Base-by-base conservation (phyloP, 495 filamentous ascomycete genomes). In the Elasticomyces elasticus region DNA sequence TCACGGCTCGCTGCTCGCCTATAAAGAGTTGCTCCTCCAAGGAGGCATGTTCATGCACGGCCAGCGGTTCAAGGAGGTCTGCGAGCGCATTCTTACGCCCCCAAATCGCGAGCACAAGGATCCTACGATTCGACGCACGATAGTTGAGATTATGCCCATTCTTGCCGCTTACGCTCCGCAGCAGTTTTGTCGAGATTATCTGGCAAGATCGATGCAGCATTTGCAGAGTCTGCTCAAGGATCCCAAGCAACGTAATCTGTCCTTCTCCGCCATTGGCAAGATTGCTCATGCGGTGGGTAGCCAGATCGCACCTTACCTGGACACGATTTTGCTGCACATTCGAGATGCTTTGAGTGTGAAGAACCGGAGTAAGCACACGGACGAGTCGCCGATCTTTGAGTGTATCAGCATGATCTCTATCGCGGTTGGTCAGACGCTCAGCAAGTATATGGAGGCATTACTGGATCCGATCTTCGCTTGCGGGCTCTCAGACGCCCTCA, bases 11-110 rank as follows among this genome's bases (percentile, higher is more conserved):
- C 77, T 99, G 33, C 76, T 99, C 19, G 86, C 90, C 1, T 74
- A 96, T 59, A 89, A 88, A 65, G 91, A 96, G 66, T 76, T 99
- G 24, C 80, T 97, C 15, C 75, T 87, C 55, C 88, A 92, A 60
- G 91, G 92, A 23, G 89, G 89, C 55, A 99, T 97, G 92, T 99
- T 94, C 71, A 96, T 99, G 92, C 84, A 92, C 46, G 86, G 86
- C 28, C 80, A 86, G 58, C 74, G 79, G 28, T 72, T 70, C 53
- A 64, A 60, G 31, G 87, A 94, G 42, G 83, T 87, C 13, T 96
- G 91, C 68, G 92, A 99, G 56, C 89, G 89, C 54, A 83, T 95
- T 22, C 81, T 89, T 51, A 13, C 27, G 28, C 59, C 33, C 37
- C 82, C 82, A 47, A 83, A 94, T 65, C 94, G 92, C 62, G 94